Evolutionary conservation across 352 stramenopile genomes (phyloP).

Genomic region (Phytophthora crassamura): DNA sequence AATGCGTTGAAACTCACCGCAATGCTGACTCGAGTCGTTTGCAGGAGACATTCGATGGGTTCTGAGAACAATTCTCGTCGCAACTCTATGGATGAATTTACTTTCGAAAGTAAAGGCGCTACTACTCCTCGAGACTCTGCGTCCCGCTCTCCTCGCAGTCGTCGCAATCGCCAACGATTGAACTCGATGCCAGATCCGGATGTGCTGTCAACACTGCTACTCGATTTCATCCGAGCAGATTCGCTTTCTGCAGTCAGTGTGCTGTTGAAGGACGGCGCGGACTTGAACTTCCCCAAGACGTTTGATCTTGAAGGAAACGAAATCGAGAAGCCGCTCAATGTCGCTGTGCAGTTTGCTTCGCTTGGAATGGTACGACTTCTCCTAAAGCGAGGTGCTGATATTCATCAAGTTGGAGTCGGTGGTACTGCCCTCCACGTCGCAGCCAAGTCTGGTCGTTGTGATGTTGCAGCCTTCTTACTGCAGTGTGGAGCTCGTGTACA

Average conservation of each 20-base stretch:
- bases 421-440: slow-evolving; percentile 78
- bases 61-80: slow-evolving; percentile 9
- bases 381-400: slow-evolving; percentile 76
- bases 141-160: slow-evolving; percentile 11
- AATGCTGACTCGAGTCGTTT: slow-evolving; percentile 63
- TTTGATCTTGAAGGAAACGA: slow-evolving; percentile 57
- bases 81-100: slow-evolving; percentile 13
- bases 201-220: slow-evolving; percentile 62
- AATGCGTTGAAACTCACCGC: slow-evolving; percentile 63
- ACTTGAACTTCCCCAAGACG: slow-evolving; percentile 66
- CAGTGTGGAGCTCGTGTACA: slow-evolving; percentile 74
- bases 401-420: slow-evolving; percentile 56
- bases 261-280: slow-evolving; percentile 78
- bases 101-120: not conserved
- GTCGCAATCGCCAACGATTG: slow-evolving; percentile 42
- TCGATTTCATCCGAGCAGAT: slow-evolving; percentile 79
- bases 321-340: slow-evolving; percentile 72
- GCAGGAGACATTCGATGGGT: slow-evolving; percentile 41
- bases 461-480: slow-evolving; percentile 77
- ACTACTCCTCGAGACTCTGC: slow-evolving; percentile 3
- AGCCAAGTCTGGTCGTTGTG: slow-evolving; percentile 63
- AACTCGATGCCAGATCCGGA: slow-evolving; percentile 69
- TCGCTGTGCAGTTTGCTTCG: slow-evolving; percentile 65
- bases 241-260: slow-evolving; percentile 76
- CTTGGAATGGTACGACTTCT: slow-evolving; percentile 81